Percentiles rank a stretch among this genome's conserved stretches.
These are phyloP conservation scores for carrot (Daucus carota) DNA, from an alignment of 129 eudicot species.

Conservation along the genomic window DNA sequence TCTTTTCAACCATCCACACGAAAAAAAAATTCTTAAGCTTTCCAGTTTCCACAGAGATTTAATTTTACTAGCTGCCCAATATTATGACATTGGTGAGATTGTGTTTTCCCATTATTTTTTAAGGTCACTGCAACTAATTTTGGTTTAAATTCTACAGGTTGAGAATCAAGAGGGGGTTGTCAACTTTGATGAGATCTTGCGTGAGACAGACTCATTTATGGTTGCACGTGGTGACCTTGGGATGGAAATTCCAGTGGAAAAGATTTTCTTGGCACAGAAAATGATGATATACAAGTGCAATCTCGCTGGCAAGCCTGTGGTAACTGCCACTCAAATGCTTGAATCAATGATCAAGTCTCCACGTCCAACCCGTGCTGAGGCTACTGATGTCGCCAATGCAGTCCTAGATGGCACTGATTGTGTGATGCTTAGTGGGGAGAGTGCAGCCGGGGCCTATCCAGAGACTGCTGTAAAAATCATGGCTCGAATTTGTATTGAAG, in stretches of 20 bases:
- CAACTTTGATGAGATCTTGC: constrained; percentile 71
- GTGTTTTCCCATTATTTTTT: background rate
- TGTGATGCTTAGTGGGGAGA: constrained; percentile 80
- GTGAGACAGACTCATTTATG: constrained; percentile 79
- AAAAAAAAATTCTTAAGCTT: background rate
- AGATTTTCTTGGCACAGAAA: constrained; percentile 75
- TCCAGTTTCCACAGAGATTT: background rate
- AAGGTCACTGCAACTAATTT: background rate
- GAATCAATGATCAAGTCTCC: constrained; percentile 89
- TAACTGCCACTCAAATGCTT: constrained; percentile 82
- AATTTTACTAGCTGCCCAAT: background rate
- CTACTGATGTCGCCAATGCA: constrained; percentile 78
- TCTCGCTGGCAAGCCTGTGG: constrained; percentile 71
- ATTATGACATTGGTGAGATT: background rate
- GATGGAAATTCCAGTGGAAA: constrained; percentile 82
- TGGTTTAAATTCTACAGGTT: constrained; percentile 33
- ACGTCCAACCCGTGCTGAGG: constrained; percentile 75
- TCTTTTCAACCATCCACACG: background rate
- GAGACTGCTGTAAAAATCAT: constrained; percentile 72
- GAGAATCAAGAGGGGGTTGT: constrained; percentile 83
- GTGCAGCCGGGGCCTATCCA: constrained; percentile 78
- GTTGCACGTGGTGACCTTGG: constrained; percentile 93
- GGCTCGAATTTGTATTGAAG: constrained; percentile 82
- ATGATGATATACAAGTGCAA: constrained; percentile 91
- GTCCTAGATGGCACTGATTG: constrained; percentile 82